Base-by-base conservation (phyloP, 2,329 filamentous ascomycete genomes). In the Sporothrix pseudoabietina region DNA sequence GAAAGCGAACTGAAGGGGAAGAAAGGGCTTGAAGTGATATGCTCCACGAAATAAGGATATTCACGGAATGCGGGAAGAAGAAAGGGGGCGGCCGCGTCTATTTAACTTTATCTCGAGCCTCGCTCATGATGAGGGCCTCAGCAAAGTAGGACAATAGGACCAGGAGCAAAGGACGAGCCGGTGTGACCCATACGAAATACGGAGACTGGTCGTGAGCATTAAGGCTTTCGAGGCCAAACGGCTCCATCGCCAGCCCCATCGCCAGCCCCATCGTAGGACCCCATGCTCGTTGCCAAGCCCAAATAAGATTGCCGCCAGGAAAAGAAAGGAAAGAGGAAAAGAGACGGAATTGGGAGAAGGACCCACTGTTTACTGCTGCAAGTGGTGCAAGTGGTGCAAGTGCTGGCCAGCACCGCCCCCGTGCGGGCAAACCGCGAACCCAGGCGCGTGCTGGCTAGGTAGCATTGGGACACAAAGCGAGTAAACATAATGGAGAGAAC, bases 81-180 rank as follows among this genome's bases (percentile, higher is more conserved):
- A 26, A 49, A 49, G 44, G 41, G 63, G 63, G 41, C 63, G 22
- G 41, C 63, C 2, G 63, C 26, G 35, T 30, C 30, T 69, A 69
- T 69, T 69, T 69, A 69, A 69, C 30, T 54, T n/a, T 22, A 26
- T 54, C 47, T 69, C 14, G 66, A 39, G 32, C 47, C 30, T 69
- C 26, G 12, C 22, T 6, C 35, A 65, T 47, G 61, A 44, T 19
- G 22, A 44, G 54, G 49, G n/a, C 19, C 19, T 22, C 52, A 54
- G 19, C 19, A 35, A 35, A 35, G 35, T 35, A 35, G 19, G 47
- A 52, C 7, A 52, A 14, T 7, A 52, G 47, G 47, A 2, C 47
- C 49, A 52, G 49, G 16, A 30, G 26, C 26, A 26, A 26, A 26
- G 26, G 26, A n/a, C 26, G 14, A 30, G 14, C 49, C 26, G 32